phyloP scores from a whole-genome alignment of 2,329 filamentous ascomycete genomes.

The Nemania bipapillata region DNA sequence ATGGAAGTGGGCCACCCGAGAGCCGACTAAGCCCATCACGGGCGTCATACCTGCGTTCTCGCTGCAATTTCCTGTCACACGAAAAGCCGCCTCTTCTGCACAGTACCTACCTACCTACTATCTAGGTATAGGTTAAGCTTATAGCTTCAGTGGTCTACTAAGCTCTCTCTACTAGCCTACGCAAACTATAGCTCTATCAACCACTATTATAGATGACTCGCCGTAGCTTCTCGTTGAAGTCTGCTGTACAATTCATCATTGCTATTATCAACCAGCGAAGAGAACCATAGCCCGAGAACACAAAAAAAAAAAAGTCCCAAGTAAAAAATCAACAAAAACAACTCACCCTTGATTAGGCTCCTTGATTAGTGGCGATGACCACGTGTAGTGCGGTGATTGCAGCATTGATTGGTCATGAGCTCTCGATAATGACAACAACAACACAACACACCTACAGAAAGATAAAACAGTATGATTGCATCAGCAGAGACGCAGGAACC shows the following conservation, averaged over 20 bases:
- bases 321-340: conserved; percentile 33
- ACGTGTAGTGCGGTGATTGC: conserved; percentile 42
- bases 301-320: neutral
- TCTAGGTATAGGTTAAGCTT: neutral
- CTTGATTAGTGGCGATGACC: conserved; percentile 29
- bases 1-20: conserved; percentile 28
- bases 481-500: conserved; percentile 40
- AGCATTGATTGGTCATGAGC: conserved; percentile 31
- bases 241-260: neutral
- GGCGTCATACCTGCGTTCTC: conserved; percentile 34
- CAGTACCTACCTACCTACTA: neutral
- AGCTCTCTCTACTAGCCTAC: neutral
- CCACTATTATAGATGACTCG: neutral
- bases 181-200: neutral
- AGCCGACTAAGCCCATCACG: conserved; percentile 32
- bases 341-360: conserved; percentile 22
- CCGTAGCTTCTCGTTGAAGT: neutral
- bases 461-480: conserved; percentile 9
- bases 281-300: neutral
- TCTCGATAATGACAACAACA: conserved; percentile 21
- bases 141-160: neutral
- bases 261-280: neutral
- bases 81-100: conserved; percentile 2
- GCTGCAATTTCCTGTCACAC: conserved; percentile 31
- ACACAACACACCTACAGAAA: neutral